phyloP scores from a whole-genome alignment of 2,329 filamentous ascomycete species.

The Cercospora brassicicola region DNA sequence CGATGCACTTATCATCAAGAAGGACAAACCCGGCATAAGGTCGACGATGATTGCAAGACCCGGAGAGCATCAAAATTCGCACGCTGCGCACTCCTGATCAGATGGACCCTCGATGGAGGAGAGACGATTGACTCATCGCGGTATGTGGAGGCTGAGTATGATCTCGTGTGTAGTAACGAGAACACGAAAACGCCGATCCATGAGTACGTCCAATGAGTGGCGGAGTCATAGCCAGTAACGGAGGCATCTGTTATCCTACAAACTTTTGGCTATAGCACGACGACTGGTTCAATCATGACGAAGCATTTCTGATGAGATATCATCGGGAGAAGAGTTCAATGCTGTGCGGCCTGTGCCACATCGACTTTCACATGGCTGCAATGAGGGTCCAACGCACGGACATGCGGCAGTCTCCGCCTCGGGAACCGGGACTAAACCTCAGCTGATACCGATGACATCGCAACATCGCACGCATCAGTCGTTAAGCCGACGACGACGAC shows the following conservation, averaged over 20 bases:
- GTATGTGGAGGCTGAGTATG: neutral
- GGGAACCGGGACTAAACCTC: neutral
- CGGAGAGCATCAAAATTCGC: neutral
- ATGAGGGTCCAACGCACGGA: neutral
- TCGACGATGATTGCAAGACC: neutral
- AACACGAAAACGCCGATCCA: neutral
- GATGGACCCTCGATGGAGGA: neutral
- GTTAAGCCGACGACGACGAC: neutral
- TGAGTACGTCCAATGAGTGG: neutral
- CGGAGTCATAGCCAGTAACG: neutral
- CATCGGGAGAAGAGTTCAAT: neutral
- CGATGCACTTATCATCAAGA: neutral
- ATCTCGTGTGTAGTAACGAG: neutral
- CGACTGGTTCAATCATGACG: neutral
- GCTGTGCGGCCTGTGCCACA: neutral
- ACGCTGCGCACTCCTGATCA: neutral
- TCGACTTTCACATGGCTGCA: neutral
- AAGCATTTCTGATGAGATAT: neutral
- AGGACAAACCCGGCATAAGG: neutral
- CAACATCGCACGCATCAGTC: neutral
- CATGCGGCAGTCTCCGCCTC: neutral
- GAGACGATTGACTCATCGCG: neutral
- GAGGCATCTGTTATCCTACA: neutral
- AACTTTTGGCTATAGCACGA: neutral
- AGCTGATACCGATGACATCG: slow-evolving; percentile 3